phyloP scores from a whole-genome alignment of 306 rosid genomes.

The Quercus berberidifolia region DNA sequence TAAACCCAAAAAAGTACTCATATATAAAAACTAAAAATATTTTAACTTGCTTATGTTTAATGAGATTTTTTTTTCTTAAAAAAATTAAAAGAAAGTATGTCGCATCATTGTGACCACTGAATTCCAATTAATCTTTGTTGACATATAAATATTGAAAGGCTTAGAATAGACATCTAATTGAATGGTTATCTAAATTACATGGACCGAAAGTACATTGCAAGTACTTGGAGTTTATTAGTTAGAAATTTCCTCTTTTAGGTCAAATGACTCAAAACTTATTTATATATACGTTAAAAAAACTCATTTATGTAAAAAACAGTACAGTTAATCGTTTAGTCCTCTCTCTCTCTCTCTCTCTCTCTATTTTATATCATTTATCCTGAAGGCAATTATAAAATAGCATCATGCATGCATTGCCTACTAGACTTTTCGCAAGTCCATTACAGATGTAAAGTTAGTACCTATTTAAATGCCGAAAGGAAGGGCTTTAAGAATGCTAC shows the following conservation, averaged over 20 bases:
- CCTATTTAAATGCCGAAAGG: not conserved
- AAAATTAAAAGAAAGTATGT: not conserved
- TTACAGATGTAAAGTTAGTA: not conserved
- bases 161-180: not conserved
- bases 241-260: no score
- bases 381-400: not conserved
- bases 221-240: no score
- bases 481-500: not conserved
- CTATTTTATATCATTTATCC: no score
- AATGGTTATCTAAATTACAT: not conserved
- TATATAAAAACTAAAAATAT: no score
- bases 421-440: not conserved
- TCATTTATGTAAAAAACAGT: not conserved
- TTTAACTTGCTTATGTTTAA: no score
- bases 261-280: no score
- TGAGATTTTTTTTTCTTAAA: no score
- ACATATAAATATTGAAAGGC: not conserved
- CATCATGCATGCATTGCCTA: not conserved
- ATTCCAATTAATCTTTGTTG: not conserved
- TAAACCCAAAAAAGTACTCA: not conserved
- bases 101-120: not conserved
- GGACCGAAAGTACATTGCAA: not conserved
- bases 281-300: no score
- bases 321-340: not conserved
- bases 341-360: no score